Evolutionary conservation across 2,329 filamentous ascomycete species (phyloP).

Genomic region (Botrytis elliptica): DNA sequence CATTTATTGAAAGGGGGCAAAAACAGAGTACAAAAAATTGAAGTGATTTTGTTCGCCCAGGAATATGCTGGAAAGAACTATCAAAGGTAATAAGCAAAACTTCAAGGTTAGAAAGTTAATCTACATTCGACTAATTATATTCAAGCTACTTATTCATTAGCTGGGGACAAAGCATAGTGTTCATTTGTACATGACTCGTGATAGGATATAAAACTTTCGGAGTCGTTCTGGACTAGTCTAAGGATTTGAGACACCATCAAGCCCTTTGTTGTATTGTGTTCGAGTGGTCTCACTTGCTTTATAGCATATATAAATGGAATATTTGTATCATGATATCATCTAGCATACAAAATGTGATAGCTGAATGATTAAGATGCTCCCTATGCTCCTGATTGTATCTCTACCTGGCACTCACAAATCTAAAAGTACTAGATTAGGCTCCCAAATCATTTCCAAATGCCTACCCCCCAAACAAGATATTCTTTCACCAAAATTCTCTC

Average conservation of each 20-base stretch:
- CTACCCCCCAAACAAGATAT: fast-evolving
- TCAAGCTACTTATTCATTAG: background rate
- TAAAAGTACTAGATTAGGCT: fast-evolving
- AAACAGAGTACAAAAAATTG: too few relatives aligned
- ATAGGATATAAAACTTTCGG: background rate
- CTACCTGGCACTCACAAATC: fast-evolving
- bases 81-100: fast-evolving
- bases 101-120: fast-evolving
- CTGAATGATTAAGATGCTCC: background rate
- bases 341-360: background rate
- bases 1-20: too few relatives aligned
- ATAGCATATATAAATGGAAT: background rate
- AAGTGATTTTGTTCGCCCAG: fast-evolving
- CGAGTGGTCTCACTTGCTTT: background rate
- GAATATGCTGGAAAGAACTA: fast-evolving
- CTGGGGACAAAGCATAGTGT: fast-evolving
- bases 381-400: fast-evolving
- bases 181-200: background rate
- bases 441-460: background rate
- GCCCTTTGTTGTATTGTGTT: too few relatives aligned
- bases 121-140: fast-evolving
- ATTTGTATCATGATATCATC: background rate
- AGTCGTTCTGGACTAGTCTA: too few relatives aligned
- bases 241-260: too few relatives aligned
- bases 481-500: background rate